Base-by-base conservation (phyloP, 768 basidiomycete genomes). In the Kwoniella newhampshirensis region DNA sequence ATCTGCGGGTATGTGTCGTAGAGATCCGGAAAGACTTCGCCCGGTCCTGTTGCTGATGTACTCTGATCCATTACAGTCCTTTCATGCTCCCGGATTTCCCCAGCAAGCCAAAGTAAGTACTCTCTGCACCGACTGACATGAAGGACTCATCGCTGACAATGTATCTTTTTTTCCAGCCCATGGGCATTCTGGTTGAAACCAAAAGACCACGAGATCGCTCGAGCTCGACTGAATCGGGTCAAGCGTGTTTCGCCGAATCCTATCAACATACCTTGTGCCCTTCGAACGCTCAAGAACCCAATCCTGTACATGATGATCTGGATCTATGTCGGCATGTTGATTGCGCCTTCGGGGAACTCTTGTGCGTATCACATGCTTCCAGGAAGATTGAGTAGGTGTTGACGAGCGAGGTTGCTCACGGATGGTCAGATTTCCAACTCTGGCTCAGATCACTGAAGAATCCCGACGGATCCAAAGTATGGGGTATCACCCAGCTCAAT, bases 161-260 rank as follows among this genome's bases (percentile, higher is more conserved):
- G 23, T 13, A 3, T 47, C 27, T 8, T 17, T 4, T 18, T 27
- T 27, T 32, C n/a, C n/a, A 72, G 62, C 39, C 66, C 68, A 12
- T 63, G 68, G 64, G 42, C 71, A 0, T 54, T 68, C 61, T 73
- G 71, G 71, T 59, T 73, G 55, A 56, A 55, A n/a, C 25, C 41
- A 12, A 46, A 51, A 9, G 56, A 73, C 41, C 36, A 41, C 46
- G 30, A 43, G 65, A 17, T 60, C 66, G 7, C 40, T 69, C 53
- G 63, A 61, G 55, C n/a, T n/a, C n/a, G n/a, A n/a, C n/a, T n/a
- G n/a, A n/a, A n/a, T n/a, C n/a, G n/a, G n/a, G n/a, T n/a, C n/a
- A n/a, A n/a, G n/a, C n/a, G n/a, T n/a, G n/a, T n/a, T n/a, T n/a
- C n/a, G n/a, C n/a, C n/a, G n/a, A n/a, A n/a, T n/a, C n/a, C n/a